Evolutionary conservation across 352 stramenopile species (phyloP).

Genomic region (Globisporangium viniferum): DNA sequence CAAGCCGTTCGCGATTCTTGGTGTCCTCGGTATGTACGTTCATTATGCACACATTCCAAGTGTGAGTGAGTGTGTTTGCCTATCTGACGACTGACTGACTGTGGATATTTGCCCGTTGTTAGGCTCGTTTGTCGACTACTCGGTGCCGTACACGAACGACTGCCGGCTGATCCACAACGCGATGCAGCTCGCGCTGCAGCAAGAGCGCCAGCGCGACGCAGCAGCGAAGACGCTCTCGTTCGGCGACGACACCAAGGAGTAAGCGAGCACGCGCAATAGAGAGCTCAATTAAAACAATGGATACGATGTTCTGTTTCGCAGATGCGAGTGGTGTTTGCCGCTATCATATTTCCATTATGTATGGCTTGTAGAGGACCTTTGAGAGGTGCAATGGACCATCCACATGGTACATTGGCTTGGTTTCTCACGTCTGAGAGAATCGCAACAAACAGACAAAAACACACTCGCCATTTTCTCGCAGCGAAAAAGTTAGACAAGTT

Average conservation of each 20-base stretch:
- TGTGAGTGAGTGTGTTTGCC: too few relatives aligned
- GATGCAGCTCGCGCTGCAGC: constrained; percentile 64
- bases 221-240: constrained; percentile 13
- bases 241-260: constrained; percentile 9
- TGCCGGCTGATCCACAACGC: constrained; percentile 79
- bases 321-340: not conserved
- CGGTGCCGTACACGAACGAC: constrained; percentile 78
- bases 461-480: not conserved
- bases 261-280: constrained; percentile 1
- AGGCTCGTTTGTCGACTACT: constrained; percentile 87
- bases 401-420: too few relatives aligned
- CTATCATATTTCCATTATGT: not conserved
- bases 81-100: not conserved
- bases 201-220: constrained; percentile 47
- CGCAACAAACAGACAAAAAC: too few relatives aligned
- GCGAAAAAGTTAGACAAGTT: constrained; percentile 51
- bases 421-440: not conserved
- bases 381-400: too few relatives aligned
- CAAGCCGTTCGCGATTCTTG: constrained; percentile 71
- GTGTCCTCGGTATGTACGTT: constrained; percentile 50
- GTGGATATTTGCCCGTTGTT: not conserved
- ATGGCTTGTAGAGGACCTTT: too few relatives aligned
- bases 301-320: not conserved
- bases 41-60: too few relatives aligned
- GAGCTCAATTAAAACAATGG: not conserved